Conservation (phyloP, 2,329 filamentous ascomycete genomes). For the Anthostomella pinea region DNA sequence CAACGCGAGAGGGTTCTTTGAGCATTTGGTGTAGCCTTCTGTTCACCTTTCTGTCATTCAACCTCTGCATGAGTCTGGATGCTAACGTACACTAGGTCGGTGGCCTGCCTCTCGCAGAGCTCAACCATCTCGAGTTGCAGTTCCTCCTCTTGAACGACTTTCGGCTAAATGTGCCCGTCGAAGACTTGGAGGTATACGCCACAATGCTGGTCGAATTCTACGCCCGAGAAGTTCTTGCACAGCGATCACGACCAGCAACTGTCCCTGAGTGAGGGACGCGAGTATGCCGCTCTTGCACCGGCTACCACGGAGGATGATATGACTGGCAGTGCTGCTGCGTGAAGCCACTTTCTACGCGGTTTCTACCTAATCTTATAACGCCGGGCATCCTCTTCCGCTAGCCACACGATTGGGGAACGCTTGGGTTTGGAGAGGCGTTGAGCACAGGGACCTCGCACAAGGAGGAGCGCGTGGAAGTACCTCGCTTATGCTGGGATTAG, state of each 20-base stretch:
- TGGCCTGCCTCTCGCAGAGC: slow-evolving; percentile 82
- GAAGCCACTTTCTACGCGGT: no score
- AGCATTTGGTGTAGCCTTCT: no score
- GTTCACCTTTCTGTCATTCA: no score
- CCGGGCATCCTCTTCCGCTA: no score
- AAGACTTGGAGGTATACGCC: slow-evolving; percentile 94
- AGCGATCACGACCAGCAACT: slow-evolving; percentile 26
- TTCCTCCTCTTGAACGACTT: slow-evolving; percentile 97
- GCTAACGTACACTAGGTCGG: slow-evolving; percentile 65
- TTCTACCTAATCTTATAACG: slow-evolving; percentile 15
- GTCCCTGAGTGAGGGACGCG: slow-evolving; percentile 10
- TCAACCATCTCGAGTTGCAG: slow-evolving; percentile 95
- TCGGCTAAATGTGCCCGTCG: slow-evolving; percentile 84
- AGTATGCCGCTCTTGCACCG: slow-evolving; percentile 1
- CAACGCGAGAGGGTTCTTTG: no score
- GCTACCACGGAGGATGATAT: no score
- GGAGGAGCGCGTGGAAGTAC: slow-evolving; percentile 16
- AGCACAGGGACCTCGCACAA: no score
- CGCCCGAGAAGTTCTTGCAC: slow-evolving; percentile 75
- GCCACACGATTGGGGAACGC: no score
- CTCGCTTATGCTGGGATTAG: slow-evolving; percentile 10
- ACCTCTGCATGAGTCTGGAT: slow-evolving; percentile 2
- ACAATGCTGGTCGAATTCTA: slow-evolving; percentile 99
- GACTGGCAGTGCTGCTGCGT: no score
- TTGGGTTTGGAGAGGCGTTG: no score